A percentile compares a stretch with the other conserved stretches of the same genome.
Evolutionary conservation across 2,329 filamentous ascomycete genomes (phyloP).

Genomic region (Penicillium sp.): DNA sequence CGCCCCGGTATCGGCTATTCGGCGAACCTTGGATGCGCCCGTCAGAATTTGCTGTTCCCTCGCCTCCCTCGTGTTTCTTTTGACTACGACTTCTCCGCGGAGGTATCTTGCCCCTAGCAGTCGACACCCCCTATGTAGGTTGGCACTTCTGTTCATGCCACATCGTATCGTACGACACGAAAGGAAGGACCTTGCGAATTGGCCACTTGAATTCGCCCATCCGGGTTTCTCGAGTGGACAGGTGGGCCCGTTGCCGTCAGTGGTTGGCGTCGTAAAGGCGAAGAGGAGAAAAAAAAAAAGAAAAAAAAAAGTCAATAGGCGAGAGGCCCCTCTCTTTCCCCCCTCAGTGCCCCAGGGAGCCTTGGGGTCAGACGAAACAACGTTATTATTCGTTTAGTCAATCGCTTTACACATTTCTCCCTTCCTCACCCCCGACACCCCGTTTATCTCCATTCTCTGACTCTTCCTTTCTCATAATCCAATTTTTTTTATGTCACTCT

Average conservation of each 20-base stretch:
- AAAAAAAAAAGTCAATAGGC: slow-evolving; percentile 4
- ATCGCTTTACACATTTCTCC: slow-evolving; percentile 41
- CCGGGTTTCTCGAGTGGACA: neutral
- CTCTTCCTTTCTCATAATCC: slow-evolving; percentile 30
- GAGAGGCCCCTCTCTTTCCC: slow-evolving; percentile 15
- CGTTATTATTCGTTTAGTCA: slow-evolving; percentile 39
- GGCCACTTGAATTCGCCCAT: slow-evolving; percentile 5
- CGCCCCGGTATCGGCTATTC: slow-evolving; percentile 20
- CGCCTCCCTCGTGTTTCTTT: neutral
- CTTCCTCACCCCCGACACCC: slow-evolving; percentile 18
- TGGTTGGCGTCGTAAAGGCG: neutral
- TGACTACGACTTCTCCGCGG: slow-evolving; percentile 5
- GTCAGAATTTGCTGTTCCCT: neutral
- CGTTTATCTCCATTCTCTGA: slow-evolving; percentile 32
- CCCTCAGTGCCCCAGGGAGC: slow-evolving; percentile 5
- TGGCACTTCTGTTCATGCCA: neutral
- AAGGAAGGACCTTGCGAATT: slow-evolving; percentile 6
- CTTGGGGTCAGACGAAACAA: slow-evolving; percentile 12
- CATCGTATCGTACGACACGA: slow-evolving; percentile 8
- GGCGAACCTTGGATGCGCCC: neutral
- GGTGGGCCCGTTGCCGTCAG: slow-evolving; percentile 18
- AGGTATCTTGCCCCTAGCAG: neutral
- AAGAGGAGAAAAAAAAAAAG: slow-evolving; percentile 14
- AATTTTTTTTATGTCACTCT: slow-evolving; percentile 43
- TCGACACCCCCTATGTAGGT: neutral